Conservation (phyloP, 148 eudicot species). For the Nepenthes mirabilis region DNA sequence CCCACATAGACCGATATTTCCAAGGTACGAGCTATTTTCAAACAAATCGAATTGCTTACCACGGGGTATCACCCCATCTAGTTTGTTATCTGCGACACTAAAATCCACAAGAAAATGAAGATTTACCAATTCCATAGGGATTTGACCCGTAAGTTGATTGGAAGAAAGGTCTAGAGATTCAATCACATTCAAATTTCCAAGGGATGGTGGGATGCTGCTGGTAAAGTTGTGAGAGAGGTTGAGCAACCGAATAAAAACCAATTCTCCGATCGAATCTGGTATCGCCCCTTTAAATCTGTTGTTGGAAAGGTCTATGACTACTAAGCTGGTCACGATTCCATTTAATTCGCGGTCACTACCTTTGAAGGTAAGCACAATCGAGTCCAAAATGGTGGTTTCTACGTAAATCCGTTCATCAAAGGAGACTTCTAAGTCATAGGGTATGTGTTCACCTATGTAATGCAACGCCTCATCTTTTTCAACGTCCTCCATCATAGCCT, state of each 20-base stretch:
- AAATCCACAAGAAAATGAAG: constrained; percentile 11
- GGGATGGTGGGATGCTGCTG: constrained; percentile 14
- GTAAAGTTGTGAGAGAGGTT: constrained; percentile 28
- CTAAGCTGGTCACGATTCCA: no score
- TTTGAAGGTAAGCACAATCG: no score
- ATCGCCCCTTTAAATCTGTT: no score
- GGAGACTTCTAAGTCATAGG: no score
- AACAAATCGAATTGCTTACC: constrained; percentile 9
- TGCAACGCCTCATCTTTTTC: not conserved
- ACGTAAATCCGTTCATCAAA: no score
- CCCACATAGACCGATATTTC: no score
- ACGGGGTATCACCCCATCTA: constrained; percentile 11
- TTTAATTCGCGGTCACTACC: no score
- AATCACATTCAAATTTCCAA: constrained; percentile 11
- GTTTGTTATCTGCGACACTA: constrained; percentile 16
- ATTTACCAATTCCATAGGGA: constrained; percentile 16
- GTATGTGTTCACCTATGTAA: no score
- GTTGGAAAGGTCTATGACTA: no score
- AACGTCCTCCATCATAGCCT: constrained; percentile 5
- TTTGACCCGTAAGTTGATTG: constrained; percentile 13
- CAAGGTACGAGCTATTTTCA: constrained; percentile 8
- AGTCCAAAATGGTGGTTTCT: no score
- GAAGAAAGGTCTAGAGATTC: constrained; percentile 28
- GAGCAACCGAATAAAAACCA: constrained; percentile 11
- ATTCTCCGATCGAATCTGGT: constrained; percentile 12